These are phyloP conservation scores for Solanum microdontum DNA, from an alignment of 257 asterid genomes.

Conservation along the genomic window DNA sequence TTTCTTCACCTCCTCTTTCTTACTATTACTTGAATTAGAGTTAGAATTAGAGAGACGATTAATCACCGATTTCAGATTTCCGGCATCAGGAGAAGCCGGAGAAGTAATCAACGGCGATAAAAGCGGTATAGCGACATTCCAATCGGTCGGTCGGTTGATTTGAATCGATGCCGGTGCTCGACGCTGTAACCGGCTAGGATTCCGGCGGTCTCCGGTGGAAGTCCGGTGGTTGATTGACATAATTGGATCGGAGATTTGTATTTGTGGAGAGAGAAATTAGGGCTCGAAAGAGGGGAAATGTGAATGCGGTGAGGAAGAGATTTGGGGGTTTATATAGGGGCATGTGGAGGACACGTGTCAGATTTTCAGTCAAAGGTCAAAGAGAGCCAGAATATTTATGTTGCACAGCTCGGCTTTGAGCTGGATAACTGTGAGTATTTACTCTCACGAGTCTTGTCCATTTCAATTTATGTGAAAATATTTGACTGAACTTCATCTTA, in stretches of 20 bases:
- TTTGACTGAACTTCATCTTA: fast-evolving
- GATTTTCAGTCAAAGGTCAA: slow-evolving; percentile 4
- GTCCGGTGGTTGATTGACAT: neutral
- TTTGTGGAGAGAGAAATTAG: neutral
- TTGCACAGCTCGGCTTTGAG: neutral
- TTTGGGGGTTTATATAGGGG: neutral
- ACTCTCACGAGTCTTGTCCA: fast-evolving
- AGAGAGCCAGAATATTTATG: neutral
- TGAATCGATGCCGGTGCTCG: slow-evolving; percentile 12
- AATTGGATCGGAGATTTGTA: neutral
- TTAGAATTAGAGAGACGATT: neutral
- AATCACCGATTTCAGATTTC: neutral
- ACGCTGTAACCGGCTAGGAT: slow-evolving; percentile 4
- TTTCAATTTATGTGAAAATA: neutral
- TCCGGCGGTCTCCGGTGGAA: neutral
- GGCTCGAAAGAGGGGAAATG: neutral
- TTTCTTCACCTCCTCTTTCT: slow-evolving; percentile 1
- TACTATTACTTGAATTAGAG: neutral
- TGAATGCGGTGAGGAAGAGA: neutral
- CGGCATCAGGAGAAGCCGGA: neutral
- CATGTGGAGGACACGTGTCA: neutral
- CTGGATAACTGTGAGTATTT: neutral
- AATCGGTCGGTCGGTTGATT: neutral
- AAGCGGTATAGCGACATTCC: slow-evolving; percentile 16
- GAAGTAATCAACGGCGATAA: slow-evolving; percentile 13